These are phyloP conservation scores for Macadamia integrifolia DNA, from an alignment of 164 flowering plant species.

Conservation along the genomic window DNA sequence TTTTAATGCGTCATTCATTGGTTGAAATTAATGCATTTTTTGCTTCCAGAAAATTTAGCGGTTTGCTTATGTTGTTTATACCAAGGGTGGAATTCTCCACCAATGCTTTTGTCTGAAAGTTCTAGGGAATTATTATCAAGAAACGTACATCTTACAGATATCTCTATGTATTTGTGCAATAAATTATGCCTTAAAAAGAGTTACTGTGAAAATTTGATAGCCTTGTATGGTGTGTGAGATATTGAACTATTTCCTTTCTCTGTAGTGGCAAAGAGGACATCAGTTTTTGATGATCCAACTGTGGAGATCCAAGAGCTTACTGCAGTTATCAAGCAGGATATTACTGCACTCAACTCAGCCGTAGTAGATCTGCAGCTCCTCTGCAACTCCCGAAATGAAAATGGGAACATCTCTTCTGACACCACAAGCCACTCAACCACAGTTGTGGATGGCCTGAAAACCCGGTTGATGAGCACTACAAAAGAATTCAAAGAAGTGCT, in stretches of 20 bases:
- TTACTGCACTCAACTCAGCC: slow-evolving; percentile 86
- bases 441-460: slow-evolving; percentile 90
- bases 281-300: slow-evolving; percentile 97
- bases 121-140: too few relatives aligned
- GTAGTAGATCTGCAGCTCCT: slow-evolving; percentile 87
- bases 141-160: too few relatives aligned
- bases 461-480: slow-evolving; percentile 86
- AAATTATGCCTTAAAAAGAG: too few relatives aligned
- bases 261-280: slow-evolving; percentile 97
- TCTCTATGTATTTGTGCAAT: too few relatives aligned
- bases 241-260: background rate
- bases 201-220: background rate
- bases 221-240: background rate
- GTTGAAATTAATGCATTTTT: too few relatives aligned
- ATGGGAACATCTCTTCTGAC: slow-evolving; percentile 65
- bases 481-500: slow-evolving; percentile 97
- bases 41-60: too few relatives aligned
- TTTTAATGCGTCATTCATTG: too few relatives aligned
- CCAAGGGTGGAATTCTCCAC: too few relatives aligned
- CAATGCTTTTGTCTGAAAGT: too few relatives aligned
- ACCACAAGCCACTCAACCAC: slow-evolving; percentile 87
- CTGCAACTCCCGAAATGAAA: slow-evolving; percentile 73
- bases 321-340: slow-evolving; percentile 93
- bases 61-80: too few relatives aligned
- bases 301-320: slow-evolving; percentile 94